These are phyloP conservation scores for Zymoseptoria tritici DNA, from an alignment of 2,329 filamentous ascomycete genomes.

Conservation along the genomic window DNA sequence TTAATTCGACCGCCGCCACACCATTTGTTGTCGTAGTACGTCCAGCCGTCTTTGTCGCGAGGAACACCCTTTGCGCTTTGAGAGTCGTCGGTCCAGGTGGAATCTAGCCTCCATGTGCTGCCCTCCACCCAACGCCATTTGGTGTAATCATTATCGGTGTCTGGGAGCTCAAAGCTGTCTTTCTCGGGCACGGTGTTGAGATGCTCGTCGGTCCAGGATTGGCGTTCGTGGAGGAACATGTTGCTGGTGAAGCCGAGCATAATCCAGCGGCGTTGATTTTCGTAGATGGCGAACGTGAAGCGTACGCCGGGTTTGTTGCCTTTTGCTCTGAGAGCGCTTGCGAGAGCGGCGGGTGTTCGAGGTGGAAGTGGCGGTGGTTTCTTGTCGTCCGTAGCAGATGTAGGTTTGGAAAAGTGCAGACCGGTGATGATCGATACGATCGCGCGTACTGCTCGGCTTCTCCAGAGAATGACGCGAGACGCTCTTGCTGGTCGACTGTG, in stretches of 20 bases:
- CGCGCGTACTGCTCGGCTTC: conserved; percentile 66
- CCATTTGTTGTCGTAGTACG: conserved; percentile 99
- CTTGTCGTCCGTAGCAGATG: conserved; percentile 28
- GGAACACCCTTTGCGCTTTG: conserved; percentile 22
- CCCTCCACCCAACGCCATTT: conserved; percentile 77
- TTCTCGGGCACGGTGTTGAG: conserved; percentile 70
- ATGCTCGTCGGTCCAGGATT: conserved; percentile 93
- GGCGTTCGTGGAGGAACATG: conserved; percentile 81
- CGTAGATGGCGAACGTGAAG: conserved; percentile 93
- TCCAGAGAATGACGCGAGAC: conserved; percentile 80
- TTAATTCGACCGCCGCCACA: conserved; percentile 80
- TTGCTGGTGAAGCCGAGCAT: conserved; percentile 92
- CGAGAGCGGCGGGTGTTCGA: conserved; percentile 12
- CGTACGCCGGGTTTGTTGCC: conserved; percentile 62
- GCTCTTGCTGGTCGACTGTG: conserved; percentile 83
- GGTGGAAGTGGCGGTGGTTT: conserved; percentile 13
- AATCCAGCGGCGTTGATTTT: conserved; percentile 93
- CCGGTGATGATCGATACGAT: conserved; percentile 70
- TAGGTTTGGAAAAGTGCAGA: conserved; percentile 56
- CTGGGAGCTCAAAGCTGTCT: conserved; percentile 62
- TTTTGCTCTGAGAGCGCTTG: conserved; percentile 34
- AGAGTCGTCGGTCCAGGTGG: conserved; percentile 47
- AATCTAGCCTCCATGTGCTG: conserved; percentile 81
- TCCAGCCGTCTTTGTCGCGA: conserved; percentile 70
- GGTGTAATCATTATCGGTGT: conserved; percentile 56